These are phyloP conservation scores for Catharanthus roseus DNA, from an alignment of 257 asterid genomes.

Conservation along the genomic window DNA sequence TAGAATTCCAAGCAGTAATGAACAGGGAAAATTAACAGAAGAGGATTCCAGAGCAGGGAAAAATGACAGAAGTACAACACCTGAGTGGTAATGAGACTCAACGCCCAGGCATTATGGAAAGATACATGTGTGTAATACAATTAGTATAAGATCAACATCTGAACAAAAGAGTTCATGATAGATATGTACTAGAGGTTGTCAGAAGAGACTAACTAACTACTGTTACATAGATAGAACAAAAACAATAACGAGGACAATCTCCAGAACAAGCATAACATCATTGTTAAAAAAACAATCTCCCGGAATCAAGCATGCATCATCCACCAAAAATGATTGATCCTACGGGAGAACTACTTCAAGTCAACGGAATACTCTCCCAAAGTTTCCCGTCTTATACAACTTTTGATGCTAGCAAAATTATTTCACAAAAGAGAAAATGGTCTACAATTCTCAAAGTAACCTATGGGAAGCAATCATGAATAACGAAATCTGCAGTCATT, in stretches of 20 bases:
- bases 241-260: background rate
- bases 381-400: background rate
- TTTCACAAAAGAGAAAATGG: background rate
- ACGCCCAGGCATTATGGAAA: too few relatives aligned
- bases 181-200: background rate
- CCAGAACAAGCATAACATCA: background rate
- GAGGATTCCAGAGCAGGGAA: background rate
- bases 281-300: background rate
- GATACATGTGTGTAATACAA: too few relatives aligned
- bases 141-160: background rate
- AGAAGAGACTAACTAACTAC: background rate
- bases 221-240: background rate
- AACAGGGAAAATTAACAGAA: background rate
- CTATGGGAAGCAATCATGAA: background rate
- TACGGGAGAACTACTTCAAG: background rate
- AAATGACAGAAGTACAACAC: background rate
- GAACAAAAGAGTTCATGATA: background rate
- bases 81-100: too few relatives aligned
- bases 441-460: background rate
- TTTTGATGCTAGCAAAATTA: background rate
- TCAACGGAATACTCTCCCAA: background rate
- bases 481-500: background rate
- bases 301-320: background rate
- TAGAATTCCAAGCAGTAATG: background rate
- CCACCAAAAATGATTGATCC: background rate